Evolutionary conservation across 2,329 filamentous ascomycete species (phyloP), one percentile per base, ranked within the genome.

Genomic region (Neurospora crassa): DNA sequence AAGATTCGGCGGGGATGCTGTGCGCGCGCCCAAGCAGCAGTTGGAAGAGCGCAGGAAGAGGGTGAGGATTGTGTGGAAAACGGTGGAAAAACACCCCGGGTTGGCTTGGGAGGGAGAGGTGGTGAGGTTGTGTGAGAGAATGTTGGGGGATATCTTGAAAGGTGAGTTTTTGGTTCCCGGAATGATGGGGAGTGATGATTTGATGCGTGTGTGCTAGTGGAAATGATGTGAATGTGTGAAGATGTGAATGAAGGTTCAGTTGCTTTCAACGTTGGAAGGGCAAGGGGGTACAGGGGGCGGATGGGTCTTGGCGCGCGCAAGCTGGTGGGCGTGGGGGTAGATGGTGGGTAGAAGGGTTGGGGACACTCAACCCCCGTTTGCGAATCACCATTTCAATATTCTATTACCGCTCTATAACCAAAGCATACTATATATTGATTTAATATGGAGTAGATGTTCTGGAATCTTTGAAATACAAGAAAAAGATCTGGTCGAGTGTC

Each of bases 381-480:
- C 0, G 0, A 7, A 42, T 42, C 2, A 0, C 5, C 41, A 8
- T 42, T 18, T 18, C 3, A 2, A 7, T 5, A 2, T 6, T 18
- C 41, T 1, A 42, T 42, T 6, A 16, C 41, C 5, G 2, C 14
- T 5, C 1, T 2, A 2, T 42, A 7, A 42, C 18, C 14, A 6
- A 42, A 5, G 18, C 14, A 29, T 29, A 42, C 40, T 16, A 14
- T 14, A 7, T 42, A 24, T 24, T 2, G 24, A 3, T 24, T 3
- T 24, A 3, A 24, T 24, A 1, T 24, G 24, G 24, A n/a, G n/a
- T n/a, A n/a, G n/a, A n/a, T n/a, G n/a, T n/a, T n/a, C n/a, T n/a
- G n/a, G n/a, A n/a, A n/a, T n/a, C n/a, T n/a, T n/a, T n/a, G n/a
- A n/a, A n/a, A n/a, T n/a, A n/a, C n/a, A n/a, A n/a, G n/a, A n/a